phyloP scores from a whole-genome alignment of 2,329 filamentous ascomycete genomes.

The Cordyceps farinosa region DNA sequence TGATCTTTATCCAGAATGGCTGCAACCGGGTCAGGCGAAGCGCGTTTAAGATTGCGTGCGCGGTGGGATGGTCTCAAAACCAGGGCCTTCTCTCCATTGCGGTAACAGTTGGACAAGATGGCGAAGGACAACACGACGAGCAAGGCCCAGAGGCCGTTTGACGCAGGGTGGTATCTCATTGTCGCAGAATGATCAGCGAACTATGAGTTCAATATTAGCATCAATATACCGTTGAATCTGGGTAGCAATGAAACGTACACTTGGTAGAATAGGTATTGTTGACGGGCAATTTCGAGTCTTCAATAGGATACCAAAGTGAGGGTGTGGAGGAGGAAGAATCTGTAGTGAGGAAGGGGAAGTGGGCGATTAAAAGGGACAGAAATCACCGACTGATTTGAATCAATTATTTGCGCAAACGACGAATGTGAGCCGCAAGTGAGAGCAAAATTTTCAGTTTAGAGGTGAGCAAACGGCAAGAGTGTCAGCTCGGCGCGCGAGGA shows the following conservation, averaged over 20 bases:
- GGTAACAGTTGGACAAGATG: background rate
- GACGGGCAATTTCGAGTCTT: background rate
- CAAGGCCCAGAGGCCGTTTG: background rate
- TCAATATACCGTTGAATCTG: too few species aligned
- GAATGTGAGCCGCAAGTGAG: conserved; percentile 11
- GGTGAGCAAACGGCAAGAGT: conserved; percentile 6
- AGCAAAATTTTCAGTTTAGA: background rate
- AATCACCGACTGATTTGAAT: background rate
- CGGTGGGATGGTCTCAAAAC: background rate
- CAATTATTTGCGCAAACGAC: background rate
- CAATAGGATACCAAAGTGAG: background rate
- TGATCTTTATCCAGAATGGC: background rate
- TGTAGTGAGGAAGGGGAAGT: background rate
- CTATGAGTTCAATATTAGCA: background rate
- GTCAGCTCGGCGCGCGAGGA: background rate
- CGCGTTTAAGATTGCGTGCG: background rate
- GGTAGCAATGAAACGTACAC: background rate
- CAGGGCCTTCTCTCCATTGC: background rate
- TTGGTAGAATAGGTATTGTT: background rate
- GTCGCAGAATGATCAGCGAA: too few species aligned
- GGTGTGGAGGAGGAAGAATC: background rate
- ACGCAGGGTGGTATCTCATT: conserved; percentile 1
- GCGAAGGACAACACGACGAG: background rate
- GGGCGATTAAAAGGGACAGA: background rate
- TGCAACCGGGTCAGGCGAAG: background rate